phyloP scores from a whole-genome alignment of 1,284 basidiomycete species.

The Moesziomyces sp. region DNA sequence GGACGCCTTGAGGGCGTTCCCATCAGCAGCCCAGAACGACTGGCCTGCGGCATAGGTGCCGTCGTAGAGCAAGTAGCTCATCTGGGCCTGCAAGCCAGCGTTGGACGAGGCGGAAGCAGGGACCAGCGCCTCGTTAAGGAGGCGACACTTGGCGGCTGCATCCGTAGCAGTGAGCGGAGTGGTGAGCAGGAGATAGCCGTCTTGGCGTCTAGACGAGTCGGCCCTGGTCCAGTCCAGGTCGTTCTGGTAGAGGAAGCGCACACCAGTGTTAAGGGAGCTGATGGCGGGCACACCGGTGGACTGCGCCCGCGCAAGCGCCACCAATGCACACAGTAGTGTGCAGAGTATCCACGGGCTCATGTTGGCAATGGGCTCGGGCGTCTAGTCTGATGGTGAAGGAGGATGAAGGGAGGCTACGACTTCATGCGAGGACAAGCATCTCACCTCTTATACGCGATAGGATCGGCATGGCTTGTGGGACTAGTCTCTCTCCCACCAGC shows the following conservation, averaged over 20 bases:
- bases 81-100: slow-evolving; percentile 30
- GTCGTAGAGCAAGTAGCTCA: slow-evolving; percentile 30
- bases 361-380: not conserved
- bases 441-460: no score
- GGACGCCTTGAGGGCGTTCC: slow-evolving; percentile 10
- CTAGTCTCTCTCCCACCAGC: not conserved
- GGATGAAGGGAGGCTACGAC: not conserved
- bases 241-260: slow-evolving; percentile 55
- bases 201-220: slow-evolving; percentile 25
- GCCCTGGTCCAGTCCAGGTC: slow-evolving; percentile 50
- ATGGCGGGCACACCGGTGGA: not conserved
- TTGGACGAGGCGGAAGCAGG: slow-evolving; percentile 17
- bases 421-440: no score
- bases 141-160: slow-evolving; percentile 32
- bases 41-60: slow-evolving; percentile 21
- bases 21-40: slow-evolving; percentile 20
- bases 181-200: slow-evolving; percentile 47
- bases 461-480: slow-evolving; percentile 2
- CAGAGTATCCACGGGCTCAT: slow-evolving; percentile 1
- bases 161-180: slow-evolving; percentile 19
- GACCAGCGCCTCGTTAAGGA: slow-evolving; percentile 39
- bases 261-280: slow-evolving; percentile 16
- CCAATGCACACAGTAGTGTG: slow-evolving; percentile 2
- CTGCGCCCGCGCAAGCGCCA: not conserved
- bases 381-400: not conserved